These are phyloP conservation scores for Otatea glauca DNA, from an alignment of 176 grass and related monocot species.

Conservation along the genomic window DNA sequence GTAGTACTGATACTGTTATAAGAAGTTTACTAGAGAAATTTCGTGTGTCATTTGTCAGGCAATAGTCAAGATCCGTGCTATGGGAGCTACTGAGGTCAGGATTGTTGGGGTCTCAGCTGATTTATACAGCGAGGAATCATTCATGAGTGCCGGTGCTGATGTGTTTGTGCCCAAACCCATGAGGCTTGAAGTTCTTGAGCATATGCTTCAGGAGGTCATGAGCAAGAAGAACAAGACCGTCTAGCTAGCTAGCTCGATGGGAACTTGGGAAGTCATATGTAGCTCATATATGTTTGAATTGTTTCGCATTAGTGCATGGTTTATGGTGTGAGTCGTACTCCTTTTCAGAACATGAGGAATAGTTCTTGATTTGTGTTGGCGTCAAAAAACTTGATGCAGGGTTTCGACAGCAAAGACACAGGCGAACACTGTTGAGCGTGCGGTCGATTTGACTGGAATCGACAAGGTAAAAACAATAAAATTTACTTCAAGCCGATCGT, in stretches of 20 bases:
- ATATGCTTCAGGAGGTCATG: slow-evolving; percentile 26
- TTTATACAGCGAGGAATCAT: not conserved
- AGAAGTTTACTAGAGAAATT: not conserved
- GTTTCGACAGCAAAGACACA: no score
- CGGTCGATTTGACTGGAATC: no score
- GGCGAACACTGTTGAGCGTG: no score
- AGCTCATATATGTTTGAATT: not conserved
- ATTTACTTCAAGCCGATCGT: no score
- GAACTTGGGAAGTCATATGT: not conserved
- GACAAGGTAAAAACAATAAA: no score
- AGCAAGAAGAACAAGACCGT: slow-evolving; percentile 28
- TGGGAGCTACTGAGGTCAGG: slow-evolving; percentile 33
- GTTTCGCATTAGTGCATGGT: no score
- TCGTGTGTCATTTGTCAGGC: not conserved
- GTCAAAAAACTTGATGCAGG: no score
- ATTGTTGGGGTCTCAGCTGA: slow-evolving; percentile 45
- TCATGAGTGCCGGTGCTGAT: slow-evolving; percentile 36
- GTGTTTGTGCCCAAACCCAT: slow-evolving; percentile 18
- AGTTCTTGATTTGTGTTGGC: not conserved
- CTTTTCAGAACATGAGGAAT: not conserved
- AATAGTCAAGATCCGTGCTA: slow-evolving; percentile 41
- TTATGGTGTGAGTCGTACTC: not conserved
- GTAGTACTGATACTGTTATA: not conserved
- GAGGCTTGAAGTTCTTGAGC: not conserved
- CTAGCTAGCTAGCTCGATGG: not conserved